phyloP scores from a whole-genome alignment of 1,284 basidiomycete species.

The Ganoderma sinense region DNA sequence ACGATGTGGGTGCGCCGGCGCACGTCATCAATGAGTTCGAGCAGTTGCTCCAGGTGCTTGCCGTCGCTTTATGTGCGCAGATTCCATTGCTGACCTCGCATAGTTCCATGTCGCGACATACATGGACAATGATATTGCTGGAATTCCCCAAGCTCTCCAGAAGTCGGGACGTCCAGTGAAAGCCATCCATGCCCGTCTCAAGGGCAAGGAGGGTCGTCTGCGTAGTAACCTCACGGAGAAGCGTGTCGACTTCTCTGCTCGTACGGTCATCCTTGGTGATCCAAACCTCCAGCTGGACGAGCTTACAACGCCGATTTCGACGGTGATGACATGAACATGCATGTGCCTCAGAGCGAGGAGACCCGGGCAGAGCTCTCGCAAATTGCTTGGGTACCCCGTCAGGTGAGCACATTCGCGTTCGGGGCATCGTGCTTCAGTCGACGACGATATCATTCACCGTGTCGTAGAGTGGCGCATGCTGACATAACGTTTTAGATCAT shows the following conservation, averaged over 20 bases:
- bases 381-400: constrained; percentile 98
- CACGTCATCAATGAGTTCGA: constrained; percentile 98
- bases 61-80: constrained; percentile 4
- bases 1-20: constrained; percentile 94
- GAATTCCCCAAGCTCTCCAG: constrained; percentile 96
- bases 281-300: constrained; percentile 97
- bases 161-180: constrained; percentile 99
- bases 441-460: constrained; percentile 28
- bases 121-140: constrained; percentile 99
- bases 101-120: constrained; percentile 99
- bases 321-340: constrained; percentile 99
- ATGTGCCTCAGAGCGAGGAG: constrained; percentile 98
- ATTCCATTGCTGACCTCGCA: background rate
- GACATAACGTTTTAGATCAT: constrained; percentile 76
- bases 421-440: background rate
- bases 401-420: constrained; percentile 54
- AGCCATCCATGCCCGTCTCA: constrained; percentile 96
- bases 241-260: constrained; percentile 98
- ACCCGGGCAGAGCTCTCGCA: constrained; percentile 98
- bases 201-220: constrained; percentile 98
- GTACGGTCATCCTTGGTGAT: constrained; percentile 99
- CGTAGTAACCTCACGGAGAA: constrained; percentile 99
- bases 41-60: constrained; percentile 86
- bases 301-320: constrained; percentile 98
- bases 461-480: background rate